These are phyloP conservation scores for Drosera spatulata DNA, from an alignment of 179 eudicot species.

Conservation along the genomic window DNA sequence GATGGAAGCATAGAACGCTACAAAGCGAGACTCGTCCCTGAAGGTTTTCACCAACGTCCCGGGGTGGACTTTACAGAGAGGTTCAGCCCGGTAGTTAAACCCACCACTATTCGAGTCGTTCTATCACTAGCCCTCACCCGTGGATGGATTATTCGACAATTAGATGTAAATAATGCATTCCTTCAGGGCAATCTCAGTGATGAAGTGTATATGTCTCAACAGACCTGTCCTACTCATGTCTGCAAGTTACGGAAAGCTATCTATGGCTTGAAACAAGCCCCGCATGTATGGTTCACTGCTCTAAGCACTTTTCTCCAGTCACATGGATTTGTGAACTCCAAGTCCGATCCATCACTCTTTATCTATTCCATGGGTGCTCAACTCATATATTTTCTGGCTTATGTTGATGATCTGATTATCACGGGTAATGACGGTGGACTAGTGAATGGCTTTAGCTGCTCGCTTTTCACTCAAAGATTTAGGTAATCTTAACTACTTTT, in stretches of 20 bases:
- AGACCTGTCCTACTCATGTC: not conserved
- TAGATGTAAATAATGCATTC: conserved; percentile 6
- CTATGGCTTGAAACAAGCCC: conserved; percentile 6
- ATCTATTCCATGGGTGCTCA: not conserved
- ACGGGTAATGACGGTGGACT: not conserved
- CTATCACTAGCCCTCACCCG: not conserved
- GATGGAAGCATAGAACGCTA: not conserved
- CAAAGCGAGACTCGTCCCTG: not conserved
- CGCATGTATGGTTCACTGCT: conserved; percentile 2
- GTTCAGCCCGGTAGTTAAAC: not conserved
- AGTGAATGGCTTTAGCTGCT: not conserved
- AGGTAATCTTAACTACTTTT: not conserved
- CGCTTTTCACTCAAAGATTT: conserved; percentile 2
- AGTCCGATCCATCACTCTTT: not conserved
- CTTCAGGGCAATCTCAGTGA: not conserved
- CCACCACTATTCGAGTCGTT: not conserved
- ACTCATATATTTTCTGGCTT: not conserved
- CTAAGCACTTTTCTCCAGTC: not conserved
- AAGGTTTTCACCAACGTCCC: not conserved
- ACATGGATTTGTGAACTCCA: not conserved
- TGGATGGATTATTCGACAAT: not conserved
- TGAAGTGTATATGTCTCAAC: conserved; percentile 4
- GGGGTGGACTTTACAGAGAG: conserved; percentile 1
- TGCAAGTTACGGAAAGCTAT: not conserved
- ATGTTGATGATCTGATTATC: conserved; percentile 1